Percentiles rank a stretch among this genome's conserved stretches.
These are phyloP conservation scores for Aspergillus biplanus DNA, from an alignment of 495 filamentous ascomycete genomes.

Conservation along the genomic window DNA sequence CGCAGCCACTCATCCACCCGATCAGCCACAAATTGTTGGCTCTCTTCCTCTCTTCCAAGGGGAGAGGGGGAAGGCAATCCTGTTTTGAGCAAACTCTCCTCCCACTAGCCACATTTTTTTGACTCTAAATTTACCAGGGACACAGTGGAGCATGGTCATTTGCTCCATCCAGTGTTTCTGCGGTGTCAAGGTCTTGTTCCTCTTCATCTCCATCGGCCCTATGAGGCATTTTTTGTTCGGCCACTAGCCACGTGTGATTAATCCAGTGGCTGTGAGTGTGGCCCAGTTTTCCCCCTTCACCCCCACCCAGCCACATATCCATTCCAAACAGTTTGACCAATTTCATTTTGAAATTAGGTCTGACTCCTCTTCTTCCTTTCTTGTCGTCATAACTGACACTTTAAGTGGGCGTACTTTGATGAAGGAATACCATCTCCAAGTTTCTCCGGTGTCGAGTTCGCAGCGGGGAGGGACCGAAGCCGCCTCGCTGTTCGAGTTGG, in stretches of 20 bases:
- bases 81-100: too few relatives aligned
- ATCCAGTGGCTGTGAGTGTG: slow-evolving; percentile 25
- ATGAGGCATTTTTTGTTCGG: slow-evolving; percentile 13
- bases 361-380: not conserved
- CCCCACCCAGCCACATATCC: slow-evolving; percentile 10
- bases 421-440: not conserved
- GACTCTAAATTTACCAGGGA: too few relatives aligned
- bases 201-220: not conserved
- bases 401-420: too few relatives aligned
- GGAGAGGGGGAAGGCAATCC: not conserved
- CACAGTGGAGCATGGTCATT: too few relatives aligned
- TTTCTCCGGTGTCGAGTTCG: too few relatives aligned
- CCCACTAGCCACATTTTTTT: too few relatives aligned
- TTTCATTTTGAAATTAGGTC: not conserved
- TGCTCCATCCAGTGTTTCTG: too few relatives aligned
- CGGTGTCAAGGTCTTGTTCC: too few relatives aligned
- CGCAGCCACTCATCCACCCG: not conserved
- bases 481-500: too few relatives aligned
- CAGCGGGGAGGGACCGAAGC: too few relatives aligned
- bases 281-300: not conserved
- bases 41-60: not conserved
- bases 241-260: slow-evolving; percentile 28
- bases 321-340: not conserved
- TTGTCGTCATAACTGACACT: not conserved
- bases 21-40: slow-evolving; percentile 5